Evolutionary conservation across 179 eudicot genomes (phyloP).

Genomic region (Beta corolliflora): DNA sequence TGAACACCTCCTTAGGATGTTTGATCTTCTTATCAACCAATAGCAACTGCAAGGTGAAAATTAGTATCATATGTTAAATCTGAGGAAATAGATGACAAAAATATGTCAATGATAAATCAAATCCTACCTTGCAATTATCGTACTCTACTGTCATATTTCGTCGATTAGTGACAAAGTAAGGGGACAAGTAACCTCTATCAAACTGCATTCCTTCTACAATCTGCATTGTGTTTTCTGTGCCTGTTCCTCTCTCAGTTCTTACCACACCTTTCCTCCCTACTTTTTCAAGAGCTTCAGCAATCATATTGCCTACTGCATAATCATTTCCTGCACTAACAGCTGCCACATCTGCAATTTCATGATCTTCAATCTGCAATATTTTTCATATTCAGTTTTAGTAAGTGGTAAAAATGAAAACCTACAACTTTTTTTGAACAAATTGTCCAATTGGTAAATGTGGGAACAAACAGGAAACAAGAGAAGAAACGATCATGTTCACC

Average conservation of each 20-base stretch:
- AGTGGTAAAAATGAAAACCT: not conserved
- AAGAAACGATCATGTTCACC: constrained; percentile 29
- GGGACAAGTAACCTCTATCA: constrained; percentile 85
- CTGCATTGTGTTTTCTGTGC: constrained; percentile 59
- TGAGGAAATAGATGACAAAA: not conserved
- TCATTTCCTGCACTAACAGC: constrained; percentile 91
- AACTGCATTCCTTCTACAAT: constrained; percentile 93
- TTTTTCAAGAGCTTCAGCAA: constrained; percentile 56
- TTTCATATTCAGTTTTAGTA: constrained; percentile 5
- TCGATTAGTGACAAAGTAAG: constrained; percentile 76
- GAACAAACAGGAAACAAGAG: not conserved
- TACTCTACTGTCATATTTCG: constrained; percentile 62
- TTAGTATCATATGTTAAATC: not conserved
- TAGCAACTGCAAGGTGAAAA: constrained; percentile 63
- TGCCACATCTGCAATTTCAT: constrained; percentile 81
- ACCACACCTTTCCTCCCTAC: constrained; percentile 74
- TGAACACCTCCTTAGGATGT: constrained; percentile 75
- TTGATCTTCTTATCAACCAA: constrained; percentile 82
- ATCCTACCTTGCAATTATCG: constrained; percentile 83
- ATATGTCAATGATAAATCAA: not conserved
- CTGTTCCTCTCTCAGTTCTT: constrained; percentile 59
- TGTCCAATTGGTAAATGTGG: not conserved
- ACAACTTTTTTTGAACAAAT: not conserved
- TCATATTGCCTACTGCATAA: constrained; percentile 81
- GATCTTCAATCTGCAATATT: constrained; percentile 58